Evolutionary conservation across 495 filamentous ascomycete species (phyloP), one percentile per base, ranked within the genome.

Genomic region (Trichoderma orchidacearum): DNA sequence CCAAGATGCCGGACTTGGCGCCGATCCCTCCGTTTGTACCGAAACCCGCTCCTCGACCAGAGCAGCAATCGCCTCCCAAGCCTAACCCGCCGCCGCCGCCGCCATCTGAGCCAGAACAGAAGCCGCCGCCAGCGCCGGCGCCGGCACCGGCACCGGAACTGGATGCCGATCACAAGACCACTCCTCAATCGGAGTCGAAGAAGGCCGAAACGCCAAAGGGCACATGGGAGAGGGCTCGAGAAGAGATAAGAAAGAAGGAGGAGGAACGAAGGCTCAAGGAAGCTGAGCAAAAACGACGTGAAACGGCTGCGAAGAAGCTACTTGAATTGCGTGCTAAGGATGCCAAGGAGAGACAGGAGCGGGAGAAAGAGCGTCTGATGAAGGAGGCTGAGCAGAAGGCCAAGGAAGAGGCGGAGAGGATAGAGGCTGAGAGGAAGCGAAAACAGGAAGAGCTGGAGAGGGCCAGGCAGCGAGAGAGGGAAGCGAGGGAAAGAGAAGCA

Each of bases 161-260:
- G n/a, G n/a, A n/a, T n/a, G n/a, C n/a, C n/a, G n/a, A n/a, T n/a
- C n/a, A n/a, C n/a, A n/a, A n/a, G n/a, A n/a, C n/a, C n/a, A n/a
- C 75, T 9, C 60, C 64, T 54, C 58, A 51, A 53, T 62, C 58
- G 21, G 62, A 50, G 6, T 53, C 57, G 5, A 58, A 59, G 18
- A 66, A 59, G 51, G 25, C 58, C 21, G 59, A 66, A 9, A 62
- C 67, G 50, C 69, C 63, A 23, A 79, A 73, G 56, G 77, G 73
- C 8, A 76, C 77, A 8, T 86, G 84, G 83, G 84, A 89, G 61
- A 85, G 77, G 59, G 86, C 83, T 3, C 72, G 81, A 55, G 85
- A 90, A 64, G 87, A 91, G 60, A 82, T 79, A 48, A 70, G 76
- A 31, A 75, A 73, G 51, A 75, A 75, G 51, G 81, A 83, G 56